These are phyloP conservation scores for Sicyos edulis DNA, from an alignment of 306 rosid genomes.

Conservation along the genomic window DNA sequence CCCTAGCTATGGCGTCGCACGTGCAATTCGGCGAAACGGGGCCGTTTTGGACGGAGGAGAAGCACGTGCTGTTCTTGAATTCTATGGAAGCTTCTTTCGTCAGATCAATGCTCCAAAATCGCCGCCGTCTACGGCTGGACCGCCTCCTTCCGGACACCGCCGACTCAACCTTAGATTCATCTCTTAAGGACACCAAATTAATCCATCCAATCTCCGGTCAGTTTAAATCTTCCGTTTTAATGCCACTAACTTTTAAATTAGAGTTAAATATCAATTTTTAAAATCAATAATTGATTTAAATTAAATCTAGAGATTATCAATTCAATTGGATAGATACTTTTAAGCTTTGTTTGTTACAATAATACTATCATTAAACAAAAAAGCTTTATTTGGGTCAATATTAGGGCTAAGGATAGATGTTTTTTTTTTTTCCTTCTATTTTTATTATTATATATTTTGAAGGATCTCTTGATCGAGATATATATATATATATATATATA, in stretches of 20 bases:
- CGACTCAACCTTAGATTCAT: conserved; percentile 62
- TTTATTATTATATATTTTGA: too few relatives aligned
- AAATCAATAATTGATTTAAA: too few relatives aligned
- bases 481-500: too few relatives aligned
- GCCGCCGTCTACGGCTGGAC: conserved; percentile 34
- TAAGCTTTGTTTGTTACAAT: conserved; percentile 11
- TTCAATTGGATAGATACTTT: too few relatives aligned
- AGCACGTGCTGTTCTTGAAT: conserved; percentile 59
- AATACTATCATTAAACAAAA: not conserved
- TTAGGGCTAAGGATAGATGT: not conserved
- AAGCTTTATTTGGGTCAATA: conserved; percentile 1
- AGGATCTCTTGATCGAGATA: too few relatives aligned
- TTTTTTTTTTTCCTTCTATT: too few relatives aligned
- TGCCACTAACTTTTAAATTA: too few relatives aligned
- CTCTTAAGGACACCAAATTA: conserved; percentile 22
- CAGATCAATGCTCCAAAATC: conserved; percentile 46
- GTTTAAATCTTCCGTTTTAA: not conserved
- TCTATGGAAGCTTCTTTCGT: conserved; percentile 80
- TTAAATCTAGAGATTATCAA: too few relatives aligned
- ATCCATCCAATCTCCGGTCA: conserved; percentile 39
- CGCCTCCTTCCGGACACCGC: conserved; percentile 54
- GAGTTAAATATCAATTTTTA: too few relatives aligned
- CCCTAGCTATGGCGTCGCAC: conserved; percentile 1
- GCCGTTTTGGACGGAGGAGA: conserved; percentile 70
- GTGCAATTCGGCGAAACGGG: conserved; percentile 14